These are phyloP conservation scores for Candida krabiensis DNA, from an alignment of 805 yeast genomes.

Conservation along the genomic window DNA sequence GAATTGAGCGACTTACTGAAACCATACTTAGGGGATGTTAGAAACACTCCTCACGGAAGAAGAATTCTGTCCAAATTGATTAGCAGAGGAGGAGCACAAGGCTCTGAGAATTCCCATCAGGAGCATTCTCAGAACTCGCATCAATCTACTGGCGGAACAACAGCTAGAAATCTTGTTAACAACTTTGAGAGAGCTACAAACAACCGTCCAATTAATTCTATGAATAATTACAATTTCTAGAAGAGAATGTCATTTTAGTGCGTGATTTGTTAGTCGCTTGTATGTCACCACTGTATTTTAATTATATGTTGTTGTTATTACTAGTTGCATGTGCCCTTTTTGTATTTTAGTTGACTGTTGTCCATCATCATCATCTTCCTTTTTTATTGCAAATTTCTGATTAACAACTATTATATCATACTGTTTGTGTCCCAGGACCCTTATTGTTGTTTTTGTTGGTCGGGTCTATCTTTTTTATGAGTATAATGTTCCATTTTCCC, in stretches of 20 bases:
- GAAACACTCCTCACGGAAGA: conserved; percentile 95
- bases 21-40: conserved; percentile 76
- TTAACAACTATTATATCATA: not conserved
- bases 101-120: conserved; percentile 4
- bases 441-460: too few species aligned
- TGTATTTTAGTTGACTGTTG: conserved; percentile 18
- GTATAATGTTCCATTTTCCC: conserved; percentile 8
- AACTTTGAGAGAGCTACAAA: not conserved
- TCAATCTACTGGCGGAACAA: not conserved
- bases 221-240: conserved; percentile 11
- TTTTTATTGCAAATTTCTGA: conserved; percentile 9
- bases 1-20: conserved; percentile 58
- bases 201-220: conserved; percentile 11
- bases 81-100: conserved; percentile 32
- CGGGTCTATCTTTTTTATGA: too few species aligned
- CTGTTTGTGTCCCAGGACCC: not conserved
- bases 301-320: conserved; percentile 9
- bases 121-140: not conserved
- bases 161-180: not conserved
- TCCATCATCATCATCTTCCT: conserved; percentile 12
- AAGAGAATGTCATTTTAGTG: conserved; percentile 3
- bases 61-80: conserved; percentile 71
- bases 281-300: conserved; percentile 15
- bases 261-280: conserved; percentile 3
- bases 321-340: conserved; percentile 19